Base-by-base conservation (phyloP, 768 basidiomycete genomes). In the Boletus bicolor region DNA sequence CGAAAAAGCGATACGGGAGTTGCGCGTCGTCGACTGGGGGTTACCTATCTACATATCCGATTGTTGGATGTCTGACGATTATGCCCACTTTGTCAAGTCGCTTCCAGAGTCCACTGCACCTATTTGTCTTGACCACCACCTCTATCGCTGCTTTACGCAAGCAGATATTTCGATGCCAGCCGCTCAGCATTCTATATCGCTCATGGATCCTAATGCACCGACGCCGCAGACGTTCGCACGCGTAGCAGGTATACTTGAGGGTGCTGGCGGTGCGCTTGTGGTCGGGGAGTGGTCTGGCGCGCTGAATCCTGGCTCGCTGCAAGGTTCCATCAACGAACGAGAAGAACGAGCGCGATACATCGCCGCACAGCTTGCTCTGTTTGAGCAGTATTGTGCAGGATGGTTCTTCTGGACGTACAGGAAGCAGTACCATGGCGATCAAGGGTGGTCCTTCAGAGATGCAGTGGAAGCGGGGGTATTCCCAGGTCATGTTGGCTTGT, bases 371-470 rank as follows among this genome's bases (percentile, higher is more conserved):
- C 70, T 91, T 46, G 78, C 76, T 19, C 61, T 89, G 38, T 92
- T 81, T 56, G 88, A 91, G 54, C 67, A 71, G 44, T 61, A 72
- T 36, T 86, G 88, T 55, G 82, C 80, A 0, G 91, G 91, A 5
- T 88, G 82, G 80, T 93, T 85, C 73, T 93, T 88, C 67, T 91
- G 91, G 91, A 91, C 88, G 37, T 87, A 83, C 65, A 91, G 85
- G 75, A 90, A 91, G 69, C 78, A 83, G 48, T 66, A 72, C 5
- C 69, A 67, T 4, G 83, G 84, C 52, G 91, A 93, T 72, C 78
- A 73, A 5, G 90, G 90, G 1, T 92, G 91, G 91, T 82, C 82
- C 30, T 80, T 87, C 37, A 75, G 78, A 54, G 85, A 91, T 68
- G 85, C 87, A 0, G 79, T 82, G 1, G 76, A 75, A 26, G 77